Conservation (phyloP, 2,329 filamentous ascomycete genomes). For the Chaetothyriales sp. region DNA sequence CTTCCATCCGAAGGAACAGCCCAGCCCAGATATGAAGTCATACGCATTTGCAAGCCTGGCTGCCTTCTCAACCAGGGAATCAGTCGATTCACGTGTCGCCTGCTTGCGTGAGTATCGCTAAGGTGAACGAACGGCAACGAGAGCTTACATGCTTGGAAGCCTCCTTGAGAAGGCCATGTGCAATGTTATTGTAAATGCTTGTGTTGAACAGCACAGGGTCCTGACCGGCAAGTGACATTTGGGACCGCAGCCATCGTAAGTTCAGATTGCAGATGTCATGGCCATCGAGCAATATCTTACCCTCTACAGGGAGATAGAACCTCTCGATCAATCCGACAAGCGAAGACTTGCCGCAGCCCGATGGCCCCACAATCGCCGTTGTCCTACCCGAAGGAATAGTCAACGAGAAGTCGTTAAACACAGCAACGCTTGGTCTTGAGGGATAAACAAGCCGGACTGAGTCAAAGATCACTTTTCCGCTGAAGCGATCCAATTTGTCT, state of each 20-base stretch:
- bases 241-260: conserved; percentile 24
- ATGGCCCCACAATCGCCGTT: conserved; percentile 35
- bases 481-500: neutral
- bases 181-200: conserved; percentile 42
- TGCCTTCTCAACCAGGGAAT: conserved; percentile 60
- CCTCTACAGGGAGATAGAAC: conserved; percentile 25
- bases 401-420: conserved; percentile 24
- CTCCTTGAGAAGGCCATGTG: conserved; percentile 31
- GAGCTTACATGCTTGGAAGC: too few relatives aligned
- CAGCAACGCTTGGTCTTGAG: conserved; percentile 23
- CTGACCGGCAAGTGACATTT: conserved; percentile 35
- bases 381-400: conserved; percentile 24
- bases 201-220: conserved; percentile 39
- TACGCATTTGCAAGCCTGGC: conserved; percentile 47
- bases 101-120: too few relatives aligned
- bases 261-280: conserved; percentile 23
- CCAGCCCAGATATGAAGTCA: conserved; percentile 37
- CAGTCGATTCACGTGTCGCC: conserved; percentile 39
- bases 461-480: neutral
- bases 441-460: conserved; percentile 25
- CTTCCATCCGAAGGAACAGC: too few relatives aligned
- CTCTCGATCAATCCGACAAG: conserved; percentile 25
- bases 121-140: too few relatives aligned
- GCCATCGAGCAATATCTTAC: conserved; percentile 21
- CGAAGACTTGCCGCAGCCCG: conserved; percentile 41